Conservation (phyloP, 345 rosid genomes). For the Ricinus communis region DNA sequence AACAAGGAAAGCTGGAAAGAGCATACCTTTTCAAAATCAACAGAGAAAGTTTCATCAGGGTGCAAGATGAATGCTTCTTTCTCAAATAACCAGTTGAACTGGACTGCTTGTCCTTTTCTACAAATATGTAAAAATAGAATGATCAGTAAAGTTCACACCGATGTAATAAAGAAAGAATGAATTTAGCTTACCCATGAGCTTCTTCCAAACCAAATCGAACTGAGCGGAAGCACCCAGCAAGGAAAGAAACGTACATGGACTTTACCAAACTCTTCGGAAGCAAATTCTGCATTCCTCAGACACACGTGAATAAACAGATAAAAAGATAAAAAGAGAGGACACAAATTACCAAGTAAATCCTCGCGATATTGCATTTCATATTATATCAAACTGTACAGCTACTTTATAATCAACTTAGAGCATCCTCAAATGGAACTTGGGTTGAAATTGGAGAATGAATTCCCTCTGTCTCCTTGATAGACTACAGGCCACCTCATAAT, state of each 20-base stretch:
- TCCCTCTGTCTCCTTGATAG: not conserved
- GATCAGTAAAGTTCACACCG: conserved; percentile 13
- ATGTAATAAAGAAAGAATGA: conserved; percentile 17
- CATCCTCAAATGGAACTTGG: not conserved
- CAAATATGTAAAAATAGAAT: conserved; percentile 17
- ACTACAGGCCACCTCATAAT: not conserved
- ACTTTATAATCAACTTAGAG: not conserved
- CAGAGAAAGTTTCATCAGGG: conserved; percentile 64
- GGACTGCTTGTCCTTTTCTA: conserved; percentile 93
- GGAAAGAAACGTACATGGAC: conserved; percentile 87
- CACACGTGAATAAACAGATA: not conserved
- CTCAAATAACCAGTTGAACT: conserved; percentile 89
- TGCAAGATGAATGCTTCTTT: conserved; percentile 71
- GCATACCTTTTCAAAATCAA: conserved; percentile 75
- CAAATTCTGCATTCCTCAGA: conserved; percentile 45
- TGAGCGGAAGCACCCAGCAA: conserved; percentile 90
- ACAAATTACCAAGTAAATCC: not conserved
- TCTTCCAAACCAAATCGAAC: conserved; percentile 88
- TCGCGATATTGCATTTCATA: not conserved
- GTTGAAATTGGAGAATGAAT: not conserved
- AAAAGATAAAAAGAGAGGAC: not conserved
- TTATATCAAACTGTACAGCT: not conserved
- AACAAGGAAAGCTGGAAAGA: conserved; percentile 7
- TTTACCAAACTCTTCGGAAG: conserved; percentile 59
- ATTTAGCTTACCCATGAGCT: conserved; percentile 80